phyloP scores from a whole-genome alignment of 441 rosid species.

The Aleurites moluccanus region DNA sequence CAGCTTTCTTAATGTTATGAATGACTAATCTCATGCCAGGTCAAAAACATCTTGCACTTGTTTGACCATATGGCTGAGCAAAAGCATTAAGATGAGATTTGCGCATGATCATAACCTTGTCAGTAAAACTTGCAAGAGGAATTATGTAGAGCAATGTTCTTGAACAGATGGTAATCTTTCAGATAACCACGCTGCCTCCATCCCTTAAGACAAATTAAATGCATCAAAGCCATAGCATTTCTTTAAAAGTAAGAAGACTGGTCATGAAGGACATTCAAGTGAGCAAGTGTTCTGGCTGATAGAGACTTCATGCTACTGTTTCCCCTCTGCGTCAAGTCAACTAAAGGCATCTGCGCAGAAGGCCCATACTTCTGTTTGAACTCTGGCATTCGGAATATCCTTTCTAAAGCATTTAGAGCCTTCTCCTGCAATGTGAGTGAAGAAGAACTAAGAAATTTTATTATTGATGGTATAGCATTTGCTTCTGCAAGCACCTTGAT shows the following conservation, averaged over 20 bases:
- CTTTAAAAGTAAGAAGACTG: slow-evolving; percentile 62
- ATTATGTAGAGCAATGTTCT: neutral
- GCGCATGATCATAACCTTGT: neutral
- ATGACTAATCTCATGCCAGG: slow-evolving; percentile 1
- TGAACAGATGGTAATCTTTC: neutral
- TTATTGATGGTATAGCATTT: slow-evolving; percentile 49
- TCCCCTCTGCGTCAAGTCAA: slow-evolving; percentile 63
- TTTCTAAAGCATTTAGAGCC: slow-evolving; percentile 52
- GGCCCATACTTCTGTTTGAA: slow-evolving; percentile 51
- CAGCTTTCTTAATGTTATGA: neutral
- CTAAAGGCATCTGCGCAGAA: slow-evolving; percentile 57
- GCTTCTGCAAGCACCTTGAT: slow-evolving; percentile 56
- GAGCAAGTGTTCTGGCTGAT: slow-evolving; percentile 64
- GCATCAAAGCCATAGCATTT: slow-evolving; percentile 9
- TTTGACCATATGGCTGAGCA: neutral
- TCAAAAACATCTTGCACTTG: slow-evolving; percentile 12
- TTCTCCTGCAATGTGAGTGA: slow-evolving; percentile 51
- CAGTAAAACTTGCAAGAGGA: neutral
- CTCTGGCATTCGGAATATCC: slow-evolving; percentile 64
- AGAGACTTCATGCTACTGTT: slow-evolving; percentile 52
- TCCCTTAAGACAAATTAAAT: slow-evolving; percentile 2
- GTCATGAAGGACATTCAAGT: slow-evolving; percentile 58
- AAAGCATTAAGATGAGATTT: slow-evolving; percentile 10
- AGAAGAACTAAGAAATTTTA: slow-evolving; percentile 52
- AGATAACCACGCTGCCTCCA: neutral